A percentile compares a stretch with the other conserved stretches of the same genome.
Conservation (phyloP, 345 rosid genomes). For the Trapa incisa region DNA sequence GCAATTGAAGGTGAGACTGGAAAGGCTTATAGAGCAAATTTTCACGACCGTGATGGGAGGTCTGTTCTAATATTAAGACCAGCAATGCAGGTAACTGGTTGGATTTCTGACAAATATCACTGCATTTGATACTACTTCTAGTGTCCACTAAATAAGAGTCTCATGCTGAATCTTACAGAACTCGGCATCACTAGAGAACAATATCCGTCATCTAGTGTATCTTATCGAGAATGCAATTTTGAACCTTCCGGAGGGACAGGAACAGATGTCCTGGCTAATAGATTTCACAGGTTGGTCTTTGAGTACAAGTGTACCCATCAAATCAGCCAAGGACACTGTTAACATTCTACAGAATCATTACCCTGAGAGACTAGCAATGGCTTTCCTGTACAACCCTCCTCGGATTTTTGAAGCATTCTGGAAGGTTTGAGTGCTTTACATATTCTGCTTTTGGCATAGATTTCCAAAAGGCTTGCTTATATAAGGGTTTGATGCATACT, state of each 20-base stretch:
- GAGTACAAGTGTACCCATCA: conserved; percentile 56
- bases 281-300: conserved; percentile 88
- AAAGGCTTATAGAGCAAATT: conserved; percentile 68
- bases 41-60: conserved; percentile 76
- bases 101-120: not conserved
- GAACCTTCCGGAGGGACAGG: conserved; percentile 83
- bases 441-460: not conserved
- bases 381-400: conserved; percentile 91
- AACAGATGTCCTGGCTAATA: conserved; percentile 88
- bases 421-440: conserved; percentile 41
- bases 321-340: conserved; percentile 64
- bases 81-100: conserved; percentile 54
- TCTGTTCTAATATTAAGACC: conserved; percentile 82
- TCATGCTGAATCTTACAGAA: conserved; percentile 39
- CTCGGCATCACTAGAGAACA: conserved; percentile 52
- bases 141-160: not conserved
- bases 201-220: conserved; percentile 73
- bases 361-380: conserved; percentile 84
- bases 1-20: conserved; percentile 89
- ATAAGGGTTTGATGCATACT: not conserved
- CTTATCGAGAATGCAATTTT: conserved; percentile 81
- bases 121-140: not conserved
- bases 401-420: conserved; percentile 91
- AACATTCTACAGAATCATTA: conserved; percentile 76
- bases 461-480: not conserved